Conservation (phyloP, 768 basidiomycete species). For the Leccinum olivaceopallidum region DNA sequence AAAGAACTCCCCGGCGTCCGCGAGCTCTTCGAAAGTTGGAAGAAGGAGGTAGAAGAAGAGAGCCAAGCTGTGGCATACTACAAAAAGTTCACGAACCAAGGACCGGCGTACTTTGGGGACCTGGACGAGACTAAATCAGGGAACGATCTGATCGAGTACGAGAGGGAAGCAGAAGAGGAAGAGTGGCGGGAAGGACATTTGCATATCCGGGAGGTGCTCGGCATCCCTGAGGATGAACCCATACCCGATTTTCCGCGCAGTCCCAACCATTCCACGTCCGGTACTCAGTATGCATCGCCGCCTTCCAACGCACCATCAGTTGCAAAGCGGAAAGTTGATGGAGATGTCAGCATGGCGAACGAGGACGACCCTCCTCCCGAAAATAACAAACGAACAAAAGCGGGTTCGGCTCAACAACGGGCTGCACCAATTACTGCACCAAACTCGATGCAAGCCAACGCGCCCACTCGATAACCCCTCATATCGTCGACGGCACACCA, state of each 20-base stretch:
- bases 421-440: conserved; percentile 1
- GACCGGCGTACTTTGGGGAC: conserved; percentile 90
- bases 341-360: conserved; percentile 36
- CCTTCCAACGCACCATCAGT: conserved; percentile 23
- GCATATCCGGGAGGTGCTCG: conserved; percentile 54
- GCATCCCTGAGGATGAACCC: conserved; percentile 50
- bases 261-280: conserved; percentile 8
- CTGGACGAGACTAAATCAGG: conserved; percentile 67
- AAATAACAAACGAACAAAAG: conserved; percentile 34
- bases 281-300: conserved; percentile 17
- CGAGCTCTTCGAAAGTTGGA: conserved; percentile 88
- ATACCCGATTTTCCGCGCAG: conserved; percentile 51
- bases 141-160: conserved; percentile 66
- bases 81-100: conserved; percentile 87
- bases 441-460: conserved; percentile 34
- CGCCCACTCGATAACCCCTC: conserved; percentile 57
- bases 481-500: conserved; percentile 74
- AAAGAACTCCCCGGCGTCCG: conserved; percentile 94
- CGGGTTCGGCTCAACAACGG: conserved; percentile 11
- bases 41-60: conserved; percentile 89
- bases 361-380: conserved; percentile 29
- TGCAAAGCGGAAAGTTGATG: conserved; percentile 59
- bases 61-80: conserved; percentile 72
- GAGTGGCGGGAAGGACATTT: conserved; percentile 67
- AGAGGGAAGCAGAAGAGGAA: conserved; percentile 69